Evolutionary conservation across 495 filamentous ascomycete species (phyloP), one percentile per base, ranked within the genome.

Genomic region (Penicillium alfredii): DNA sequence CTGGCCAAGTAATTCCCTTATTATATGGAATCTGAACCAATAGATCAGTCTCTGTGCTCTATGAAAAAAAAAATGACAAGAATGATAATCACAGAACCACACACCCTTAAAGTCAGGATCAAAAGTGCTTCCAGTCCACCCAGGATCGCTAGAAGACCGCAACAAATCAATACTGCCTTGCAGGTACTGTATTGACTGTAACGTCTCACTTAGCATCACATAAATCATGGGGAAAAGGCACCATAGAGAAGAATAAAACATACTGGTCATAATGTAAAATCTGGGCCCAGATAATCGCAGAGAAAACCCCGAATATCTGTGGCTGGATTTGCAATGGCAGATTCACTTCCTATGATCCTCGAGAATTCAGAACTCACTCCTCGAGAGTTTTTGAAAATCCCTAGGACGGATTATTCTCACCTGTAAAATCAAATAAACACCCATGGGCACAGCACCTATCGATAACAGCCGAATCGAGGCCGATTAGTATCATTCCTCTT

Each of bases 311-410:
- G 45, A 88, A 86, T 3, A 74, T 62, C 49, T 87, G 82, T 5
- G 84, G 80, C 58, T 88, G 84, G 6, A 86, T 68, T 38, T 87
- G 82, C 9, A 88, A 56, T 0, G 82, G 80, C 23, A 85, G 69
- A 53, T 87, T 88, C 61, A 88, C 84, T 41, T 80, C 66, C 67
- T 87, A 64, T 8, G 4, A 6, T 18, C 8, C 1, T 10, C 18
- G 28, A 30, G 22, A 25, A 25, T 11, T 17, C 2, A 14, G 31
- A 9, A 13, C 14, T 5, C 9, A 12, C 13, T 7, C 21, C 8
- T 18, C 5, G 16, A 24, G 2, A 6, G 6, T 4, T 9, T 8
- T 2, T 13, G 6, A 3, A 8, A 23, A 5, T 8, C 11, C 8
- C 8, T 11, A 6, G 8, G 23, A 4, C 16, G 1, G 6, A 12